phyloP scores from a whole-genome alignment of 2,329 filamentous ascomycete genomes.

The Talaromyces rugulosus region DNA sequence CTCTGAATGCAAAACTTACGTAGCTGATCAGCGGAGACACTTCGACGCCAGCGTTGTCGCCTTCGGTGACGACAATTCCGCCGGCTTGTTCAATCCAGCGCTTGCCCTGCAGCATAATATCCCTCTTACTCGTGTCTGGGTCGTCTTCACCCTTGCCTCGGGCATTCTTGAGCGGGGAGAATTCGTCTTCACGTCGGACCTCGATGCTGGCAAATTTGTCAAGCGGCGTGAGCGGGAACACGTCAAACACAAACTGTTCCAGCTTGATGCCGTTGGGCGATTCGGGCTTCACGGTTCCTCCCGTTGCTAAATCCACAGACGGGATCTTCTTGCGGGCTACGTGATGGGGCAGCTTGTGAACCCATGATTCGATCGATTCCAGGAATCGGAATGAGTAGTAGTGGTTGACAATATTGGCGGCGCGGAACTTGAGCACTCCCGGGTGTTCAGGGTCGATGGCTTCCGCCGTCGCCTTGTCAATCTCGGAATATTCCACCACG shows the following conservation, averaged over 20 bases:
- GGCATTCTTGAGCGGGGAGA: conserved; percentile 93
- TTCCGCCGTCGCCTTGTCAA: conserved; percentile 82
- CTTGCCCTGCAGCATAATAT: conserved; percentile 86
- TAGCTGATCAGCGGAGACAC: conserved; percentile 93
- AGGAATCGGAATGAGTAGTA: conserved; percentile 97
- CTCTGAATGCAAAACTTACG: conserved; percentile 56
- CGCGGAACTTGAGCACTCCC: conserved; percentile 86
- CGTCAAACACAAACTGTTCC: conserved; percentile 98
- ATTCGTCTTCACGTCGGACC: conserved; percentile 94
- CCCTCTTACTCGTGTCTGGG: conserved; percentile 82
- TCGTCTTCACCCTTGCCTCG: conserved; percentile 85
- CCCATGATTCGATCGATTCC: conserved; percentile 83
- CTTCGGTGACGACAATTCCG: conserved; percentile 65
- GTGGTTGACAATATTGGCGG: conserved; percentile 99
- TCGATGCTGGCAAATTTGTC: conserved; percentile 93
- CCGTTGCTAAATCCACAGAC: conserved; percentile 68
- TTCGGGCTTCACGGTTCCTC: conserved; percentile 80
- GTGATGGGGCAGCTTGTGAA: conserved; percentile 84
- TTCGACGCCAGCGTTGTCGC: conserved; percentile 66
- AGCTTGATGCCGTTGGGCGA: conserved; percentile 98
- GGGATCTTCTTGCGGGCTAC: conserved; percentile 99
- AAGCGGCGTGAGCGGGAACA: conserved; percentile 83
- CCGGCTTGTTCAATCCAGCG: conserved; percentile 81
- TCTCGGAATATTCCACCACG: conserved; percentile 98
- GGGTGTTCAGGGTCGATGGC: conserved; percentile 78